Conservation (phyloP, 345 rosid species). For the Eucalyptus coolabah region DNA sequence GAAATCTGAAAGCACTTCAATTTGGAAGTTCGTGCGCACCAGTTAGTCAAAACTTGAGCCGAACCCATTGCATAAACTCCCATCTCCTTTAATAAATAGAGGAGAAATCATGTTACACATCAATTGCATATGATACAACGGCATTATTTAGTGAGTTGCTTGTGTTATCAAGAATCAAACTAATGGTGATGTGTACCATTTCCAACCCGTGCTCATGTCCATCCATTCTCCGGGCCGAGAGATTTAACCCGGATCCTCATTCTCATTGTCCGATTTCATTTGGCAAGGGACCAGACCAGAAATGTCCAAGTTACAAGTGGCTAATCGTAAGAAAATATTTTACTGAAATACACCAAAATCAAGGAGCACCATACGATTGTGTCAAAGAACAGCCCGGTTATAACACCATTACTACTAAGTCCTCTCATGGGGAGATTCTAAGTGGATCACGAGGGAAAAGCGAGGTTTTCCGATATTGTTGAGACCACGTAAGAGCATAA, state of each 20-base stretch:
- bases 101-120: background rate
- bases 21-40: background rate
- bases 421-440: conserved; percentile 49
- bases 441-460: conserved; percentile 80
- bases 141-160: background rate
- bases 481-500: conserved; percentile 75
- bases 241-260: background rate
- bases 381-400: background rate
- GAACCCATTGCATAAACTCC: background rate
- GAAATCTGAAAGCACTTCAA: background rate
- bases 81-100: background rate
- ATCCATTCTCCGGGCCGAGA: background rate
- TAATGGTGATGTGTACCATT: background rate
- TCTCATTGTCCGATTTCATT: background rate
- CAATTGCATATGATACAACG: background rate
- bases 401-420: background rate
- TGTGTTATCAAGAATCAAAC: background rate
- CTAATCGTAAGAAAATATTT: background rate
- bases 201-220: background rate
- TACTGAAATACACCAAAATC: background rate
- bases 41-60: background rate
- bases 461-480: conserved; percentile 68
- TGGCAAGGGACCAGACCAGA: background rate
- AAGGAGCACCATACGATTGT: background rate
- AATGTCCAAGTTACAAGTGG: background rate